Conservation (phyloP, 2,329 filamentous ascomycete genomes). For the Claviceps quebecensis region DNA sequence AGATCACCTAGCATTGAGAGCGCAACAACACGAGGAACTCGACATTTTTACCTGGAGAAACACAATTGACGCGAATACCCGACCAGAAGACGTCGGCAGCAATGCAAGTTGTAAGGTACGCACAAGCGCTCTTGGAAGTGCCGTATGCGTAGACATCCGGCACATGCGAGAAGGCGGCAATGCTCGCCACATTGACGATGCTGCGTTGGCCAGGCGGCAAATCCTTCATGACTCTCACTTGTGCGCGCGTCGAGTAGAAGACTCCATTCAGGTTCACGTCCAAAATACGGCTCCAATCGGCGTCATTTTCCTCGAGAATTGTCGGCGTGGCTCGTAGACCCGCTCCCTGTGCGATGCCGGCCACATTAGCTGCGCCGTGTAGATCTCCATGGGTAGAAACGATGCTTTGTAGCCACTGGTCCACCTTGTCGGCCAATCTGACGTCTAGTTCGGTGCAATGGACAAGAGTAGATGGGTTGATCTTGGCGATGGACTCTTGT, state of each 20-base stretch:
- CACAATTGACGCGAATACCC: slow-evolving; percentile 1
- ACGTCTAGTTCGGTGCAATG: not conserved
- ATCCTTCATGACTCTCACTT: slow-evolving; percentile 1
- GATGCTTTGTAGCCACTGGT: not conserved
- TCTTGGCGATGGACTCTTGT: not conserved
- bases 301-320: not conserved
- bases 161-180: slow-evolving; percentile 1
- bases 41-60: not conserved
- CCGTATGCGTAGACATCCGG: slow-evolving; percentile 2
- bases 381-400: not conserved
- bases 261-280: not conserved
- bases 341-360: slow-evolving; percentile 1
- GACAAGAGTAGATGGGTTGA: not conserved
- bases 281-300: slow-evolving; percentile 1
- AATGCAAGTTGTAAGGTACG: slow-evolving; percentile 1
- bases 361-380: slow-evolving; percentile 1
- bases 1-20: not conserved
- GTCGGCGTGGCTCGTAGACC: not conserved
- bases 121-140: slow-evolving; percentile 1
- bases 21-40: not conserved
- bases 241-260: slow-evolving; percentile 1
- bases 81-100: slow-evolving; percentile 1
- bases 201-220: not conserved
- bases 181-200: slow-evolving; percentile 3
- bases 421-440: not conserved